phyloP scores from a whole-genome alignment of 352 stramenopile genomes.

The Phytophthora ramorum region DNA sequence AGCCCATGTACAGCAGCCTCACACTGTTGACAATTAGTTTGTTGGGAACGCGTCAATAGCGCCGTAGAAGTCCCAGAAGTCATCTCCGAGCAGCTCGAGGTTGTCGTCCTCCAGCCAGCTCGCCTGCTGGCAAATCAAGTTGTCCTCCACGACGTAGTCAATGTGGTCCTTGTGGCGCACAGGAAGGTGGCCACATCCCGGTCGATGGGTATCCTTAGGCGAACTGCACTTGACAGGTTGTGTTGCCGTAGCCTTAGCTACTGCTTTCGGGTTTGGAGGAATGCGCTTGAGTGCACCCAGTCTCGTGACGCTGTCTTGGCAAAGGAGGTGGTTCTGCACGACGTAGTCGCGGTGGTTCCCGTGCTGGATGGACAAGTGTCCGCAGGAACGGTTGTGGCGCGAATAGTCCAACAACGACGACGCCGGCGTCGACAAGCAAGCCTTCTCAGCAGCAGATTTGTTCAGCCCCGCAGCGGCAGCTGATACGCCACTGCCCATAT shows the following conservation, averaged over 20 bases:
- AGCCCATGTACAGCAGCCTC: background rate
- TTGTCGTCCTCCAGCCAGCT: conserved; percentile 64
- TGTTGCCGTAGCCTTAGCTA: conserved; percentile 7
- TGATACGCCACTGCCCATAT: background rate
- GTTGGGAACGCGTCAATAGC: conserved; percentile 65
- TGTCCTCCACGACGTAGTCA: conserved; percentile 86
- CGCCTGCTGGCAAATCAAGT: conserved; percentile 74
- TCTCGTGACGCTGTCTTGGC: conserved; percentile 71
- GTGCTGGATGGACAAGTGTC: conserved; percentile 80
- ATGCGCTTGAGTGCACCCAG: conserved; percentile 40
- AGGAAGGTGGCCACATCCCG: conserved; percentile 72
- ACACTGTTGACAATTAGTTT: conserved; percentile 17
- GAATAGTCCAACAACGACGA: conserved; percentile 62
- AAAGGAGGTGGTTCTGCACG: conserved; percentile 85
- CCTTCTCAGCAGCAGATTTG: conserved; percentile 28
- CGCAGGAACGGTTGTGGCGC: conserved; percentile 68
- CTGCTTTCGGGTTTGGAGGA: conserved; percentile 11
- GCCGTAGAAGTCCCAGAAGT: conserved; percentile 87
- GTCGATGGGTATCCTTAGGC: conserved; percentile 57
- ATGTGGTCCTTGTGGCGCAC: conserved; percentile 85
- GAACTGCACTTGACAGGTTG: conserved; percentile 30
- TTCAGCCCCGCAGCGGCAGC: conserved; percentile 29
- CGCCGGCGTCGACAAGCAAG: conserved; percentile 32
- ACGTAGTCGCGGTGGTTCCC: conserved; percentile 85
- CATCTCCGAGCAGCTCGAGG: conserved; percentile 75